Conservation (phyloP, 2,329 filamentous ascomycete species). For the Trichoderma semiorbis region DNA sequence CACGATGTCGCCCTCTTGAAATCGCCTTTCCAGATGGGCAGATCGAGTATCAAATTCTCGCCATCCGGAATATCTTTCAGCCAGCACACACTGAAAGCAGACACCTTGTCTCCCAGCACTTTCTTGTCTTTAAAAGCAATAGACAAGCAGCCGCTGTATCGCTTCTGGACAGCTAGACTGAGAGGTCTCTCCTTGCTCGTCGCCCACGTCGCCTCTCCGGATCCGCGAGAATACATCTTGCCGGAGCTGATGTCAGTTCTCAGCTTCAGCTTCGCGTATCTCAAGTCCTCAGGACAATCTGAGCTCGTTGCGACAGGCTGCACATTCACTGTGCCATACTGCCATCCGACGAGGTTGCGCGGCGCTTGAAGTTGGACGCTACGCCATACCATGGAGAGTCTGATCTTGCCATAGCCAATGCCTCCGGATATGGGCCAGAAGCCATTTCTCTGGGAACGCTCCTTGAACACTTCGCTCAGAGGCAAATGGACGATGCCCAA, state of each 20-base stretch:
- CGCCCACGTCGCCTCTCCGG: constrained; percentile 49
- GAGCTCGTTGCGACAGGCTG: constrained; percentile 46
- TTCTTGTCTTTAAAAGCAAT: constrained; percentile 47
- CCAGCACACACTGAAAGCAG: constrained; percentile 65
- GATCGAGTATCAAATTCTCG: constrained; percentile 53
- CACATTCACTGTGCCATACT: constrained; percentile 67
- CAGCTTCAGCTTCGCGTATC: constrained; percentile 52
- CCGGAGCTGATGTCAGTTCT: constrained; percentile 54
- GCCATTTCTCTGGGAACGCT: constrained; percentile 62
- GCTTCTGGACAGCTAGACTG: constrained; percentile 55
- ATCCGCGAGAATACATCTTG: constrained; percentile 52
- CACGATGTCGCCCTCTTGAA: constrained; percentile 45
- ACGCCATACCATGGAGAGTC: constrained; percentile 71
- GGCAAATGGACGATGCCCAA: constrained; percentile 69
- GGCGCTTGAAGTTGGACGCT: constrained; percentile 63
- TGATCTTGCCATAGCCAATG: constrained; percentile 65
- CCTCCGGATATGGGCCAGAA: constrained; percentile 67
- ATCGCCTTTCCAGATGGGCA: constrained; percentile 65
- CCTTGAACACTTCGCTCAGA: constrained; percentile 57
- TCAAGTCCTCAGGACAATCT: constrained; percentile 45
- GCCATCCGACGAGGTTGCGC: constrained; percentile 61
- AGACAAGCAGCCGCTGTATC: constrained; percentile 55
- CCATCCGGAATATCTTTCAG: constrained; percentile 67
- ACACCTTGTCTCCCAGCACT: constrained; percentile 28
- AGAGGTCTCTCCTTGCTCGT: constrained; percentile 43